A percentile compares a stretch with the other conserved stretches of the same genome.
Conservation (phyloP, 2,329 filamentous ascomycete genomes). For the Microsporum ferrugineum region DNA sequence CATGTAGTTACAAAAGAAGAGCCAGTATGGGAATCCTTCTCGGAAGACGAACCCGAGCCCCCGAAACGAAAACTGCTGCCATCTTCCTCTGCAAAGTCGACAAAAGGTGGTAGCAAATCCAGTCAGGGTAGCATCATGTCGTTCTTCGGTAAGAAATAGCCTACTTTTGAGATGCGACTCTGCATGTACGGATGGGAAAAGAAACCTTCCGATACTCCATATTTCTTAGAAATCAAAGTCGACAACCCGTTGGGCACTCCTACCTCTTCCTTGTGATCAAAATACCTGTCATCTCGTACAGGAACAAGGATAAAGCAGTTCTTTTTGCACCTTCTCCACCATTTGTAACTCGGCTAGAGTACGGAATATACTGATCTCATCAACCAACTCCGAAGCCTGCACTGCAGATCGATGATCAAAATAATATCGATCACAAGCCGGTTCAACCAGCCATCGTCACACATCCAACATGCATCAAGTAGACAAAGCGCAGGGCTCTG, state of each 20-base stretch:
- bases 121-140: conserved; percentile 70
- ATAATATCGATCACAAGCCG: neutral
- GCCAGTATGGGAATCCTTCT: conserved; percentile 80
- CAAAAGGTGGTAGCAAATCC: conserved; percentile 35
- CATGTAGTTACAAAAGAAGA: conserved; percentile 71
- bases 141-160: conserved; percentile 73
- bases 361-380: neutral
- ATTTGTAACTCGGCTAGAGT: neutral
- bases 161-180: conserved; percentile 33
- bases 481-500: neutral
- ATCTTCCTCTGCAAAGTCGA: conserved; percentile 27
- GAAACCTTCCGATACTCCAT: conserved; percentile 36
- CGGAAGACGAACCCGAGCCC: conserved; percentile 63
- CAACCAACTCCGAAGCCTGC: neutral
- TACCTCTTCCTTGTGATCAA: neutral
- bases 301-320: neutral
- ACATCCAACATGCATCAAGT: neutral
- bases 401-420: neutral
- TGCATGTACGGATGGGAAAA: conserved; percentile 27
- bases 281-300: neutral
- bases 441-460: neutral
- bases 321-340: neutral
- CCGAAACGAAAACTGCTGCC: conserved; percentile 38
- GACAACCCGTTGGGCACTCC: neutral
- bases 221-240: neutral